These are phyloP conservation scores for Fusarium veterinarium DNA, from an alignment of 2,329 filamentous ascomycete genomes.

Conservation along the genomic window DNA sequence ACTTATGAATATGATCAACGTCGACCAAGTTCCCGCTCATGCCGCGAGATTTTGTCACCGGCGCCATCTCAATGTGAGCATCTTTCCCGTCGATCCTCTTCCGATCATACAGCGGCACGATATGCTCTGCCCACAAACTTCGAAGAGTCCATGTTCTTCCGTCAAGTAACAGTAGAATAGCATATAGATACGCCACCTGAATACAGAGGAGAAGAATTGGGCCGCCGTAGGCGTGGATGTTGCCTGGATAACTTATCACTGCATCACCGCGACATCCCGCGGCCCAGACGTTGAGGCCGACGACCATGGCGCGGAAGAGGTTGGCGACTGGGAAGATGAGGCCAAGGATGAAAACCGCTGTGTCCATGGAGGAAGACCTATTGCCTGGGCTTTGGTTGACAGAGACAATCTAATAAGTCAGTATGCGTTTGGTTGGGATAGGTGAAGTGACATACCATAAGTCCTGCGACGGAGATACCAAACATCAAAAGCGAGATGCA, in stretches of 20 bases:
- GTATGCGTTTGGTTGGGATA: accelerated
- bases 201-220: conserved; percentile 2
- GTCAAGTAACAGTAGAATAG: not conserved
- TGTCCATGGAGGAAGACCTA: not conserved
- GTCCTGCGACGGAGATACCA: not conserved
- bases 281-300: conserved; percentile 1
- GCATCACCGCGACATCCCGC: not conserved
- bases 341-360: not conserved
- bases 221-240: not conserved
- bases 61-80: not conserved
- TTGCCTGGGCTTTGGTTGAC: not conserved
- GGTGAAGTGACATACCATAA: not conserved
- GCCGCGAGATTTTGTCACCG: not conserved
- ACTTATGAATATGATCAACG: not conserved
- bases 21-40: not conserved
- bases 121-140: not conserved
- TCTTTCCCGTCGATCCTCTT: accelerated
- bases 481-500: not conserved
- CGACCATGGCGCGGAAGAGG: not conserved
- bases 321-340: not conserved
- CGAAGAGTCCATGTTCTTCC: not conserved
- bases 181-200: not conserved
- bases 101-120: not conserved
- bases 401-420: not conserved
- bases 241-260: not conserved